Conservation (phyloP, 495 filamentous ascomycete species). For the Penicillium odoratum region DNA sequence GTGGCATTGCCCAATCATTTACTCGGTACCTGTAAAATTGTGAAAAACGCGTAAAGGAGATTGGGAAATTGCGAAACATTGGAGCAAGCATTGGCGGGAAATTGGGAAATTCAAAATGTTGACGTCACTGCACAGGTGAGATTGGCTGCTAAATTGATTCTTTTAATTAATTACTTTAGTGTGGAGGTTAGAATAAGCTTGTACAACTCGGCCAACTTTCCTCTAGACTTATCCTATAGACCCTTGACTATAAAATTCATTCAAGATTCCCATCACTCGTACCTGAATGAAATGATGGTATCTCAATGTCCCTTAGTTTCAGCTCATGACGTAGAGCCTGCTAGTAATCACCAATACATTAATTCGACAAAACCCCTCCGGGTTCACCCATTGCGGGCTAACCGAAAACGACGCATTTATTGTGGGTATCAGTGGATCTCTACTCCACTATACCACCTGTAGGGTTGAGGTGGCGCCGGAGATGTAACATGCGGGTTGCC, state of each 20-base stretch:
- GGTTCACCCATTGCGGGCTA: slow-evolving; percentile 8
- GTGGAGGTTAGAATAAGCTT: neutral
- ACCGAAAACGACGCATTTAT: slow-evolving; percentile 1
- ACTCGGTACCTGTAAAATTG: neutral
- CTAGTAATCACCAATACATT: slow-evolving; percentile 3
- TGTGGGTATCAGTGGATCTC: slow-evolving; percentile 2
- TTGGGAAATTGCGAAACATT: too few relatives aligned
- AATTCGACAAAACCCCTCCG: neutral
- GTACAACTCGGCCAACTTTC: neutral
- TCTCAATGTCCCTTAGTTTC: neutral
- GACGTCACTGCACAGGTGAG: neutral
- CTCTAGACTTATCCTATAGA: neutral
- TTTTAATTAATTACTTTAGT: too few relatives aligned
- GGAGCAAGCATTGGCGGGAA: neutral
- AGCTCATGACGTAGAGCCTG: neutral
- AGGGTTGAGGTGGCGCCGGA: slow-evolving; percentile 1
- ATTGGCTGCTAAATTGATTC: neutral
- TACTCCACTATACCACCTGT: neutral
- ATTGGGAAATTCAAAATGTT: neutral
- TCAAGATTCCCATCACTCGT: too few relatives aligned
- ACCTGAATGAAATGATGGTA: too few relatives aligned
- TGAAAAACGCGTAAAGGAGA: neutral
- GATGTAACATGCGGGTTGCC: slow-evolving; percentile 7
- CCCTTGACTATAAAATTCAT: too few relatives aligned
- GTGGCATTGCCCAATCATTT: slow-evolving; percentile 2